Conservation (phyloP, 2,329 filamentous ascomycete species). For the Sporothrix brasiliensis region DNA sequence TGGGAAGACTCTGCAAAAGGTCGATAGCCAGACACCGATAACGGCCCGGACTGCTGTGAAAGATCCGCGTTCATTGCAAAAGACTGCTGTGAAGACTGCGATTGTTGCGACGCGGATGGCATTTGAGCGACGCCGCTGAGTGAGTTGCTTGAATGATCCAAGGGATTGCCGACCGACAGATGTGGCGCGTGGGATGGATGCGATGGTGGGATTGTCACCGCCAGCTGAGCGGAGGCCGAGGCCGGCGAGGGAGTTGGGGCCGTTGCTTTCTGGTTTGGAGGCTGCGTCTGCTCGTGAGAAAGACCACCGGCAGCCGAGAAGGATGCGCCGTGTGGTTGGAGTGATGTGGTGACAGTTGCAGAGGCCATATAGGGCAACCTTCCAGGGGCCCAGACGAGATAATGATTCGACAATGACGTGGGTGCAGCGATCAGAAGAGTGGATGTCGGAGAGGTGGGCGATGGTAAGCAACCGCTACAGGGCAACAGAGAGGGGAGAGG, state of each 20-base stretch:
- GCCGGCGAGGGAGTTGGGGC: not conserved
- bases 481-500: not conserved
- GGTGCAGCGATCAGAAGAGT: not conserved
- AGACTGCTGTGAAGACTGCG: constrained; percentile 56
- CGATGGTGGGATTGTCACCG: constrained; percentile 6
- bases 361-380: constrained; percentile 43
- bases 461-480: not conserved
- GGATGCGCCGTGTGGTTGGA: constrained; percentile 38
- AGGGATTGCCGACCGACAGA: constrained; percentile 31
- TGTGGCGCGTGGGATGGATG: constrained; percentile 21
- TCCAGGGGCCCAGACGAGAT: not conserved
- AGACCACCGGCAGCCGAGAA: constrained; percentile 36
- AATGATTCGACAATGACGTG: not conserved
- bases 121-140: constrained; percentile 36
- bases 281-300: constrained; percentile 30
- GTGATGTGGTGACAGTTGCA: constrained; percentile 43
- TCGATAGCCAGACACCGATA: constrained; percentile 45
- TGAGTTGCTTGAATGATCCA: constrained; percentile 33
- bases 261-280: constrained; percentile 31
- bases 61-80: constrained; percentile 61
- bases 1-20: constrained; percentile 46
- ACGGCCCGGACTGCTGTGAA: constrained; percentile 46
- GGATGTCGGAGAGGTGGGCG: not conserved
- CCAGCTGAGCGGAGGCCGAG: constrained; percentile 25
- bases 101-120: constrained; percentile 38